Evolutionary conservation across 2,329 filamentous ascomycete genomes (phyloP).

Genomic region (Monilinia laxa): DNA sequence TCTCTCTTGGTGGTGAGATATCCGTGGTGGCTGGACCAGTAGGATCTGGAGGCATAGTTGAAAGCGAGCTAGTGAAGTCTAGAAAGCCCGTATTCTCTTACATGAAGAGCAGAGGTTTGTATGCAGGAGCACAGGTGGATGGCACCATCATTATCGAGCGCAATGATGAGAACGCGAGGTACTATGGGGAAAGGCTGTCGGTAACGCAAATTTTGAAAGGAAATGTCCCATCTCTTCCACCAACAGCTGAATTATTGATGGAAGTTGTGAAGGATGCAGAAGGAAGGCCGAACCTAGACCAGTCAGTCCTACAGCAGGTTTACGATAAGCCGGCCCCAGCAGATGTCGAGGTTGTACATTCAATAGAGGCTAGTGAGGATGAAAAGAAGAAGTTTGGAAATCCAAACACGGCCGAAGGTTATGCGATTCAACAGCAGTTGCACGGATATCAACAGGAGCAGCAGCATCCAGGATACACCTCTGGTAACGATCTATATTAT

Average conservation of each 20-base stretch:
- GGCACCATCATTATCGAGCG: slow-evolving; percentile 82
- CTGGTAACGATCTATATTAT: slow-evolving; percentile 18
- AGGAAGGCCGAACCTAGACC: slow-evolving; percentile 68
- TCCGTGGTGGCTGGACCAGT: slow-evolving; percentile 75
- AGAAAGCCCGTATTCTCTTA: slow-evolving; percentile 76
- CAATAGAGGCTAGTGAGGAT: slow-evolving; percentile 21
- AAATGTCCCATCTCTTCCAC: slow-evolving; percentile 28
- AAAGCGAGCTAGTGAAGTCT: slow-evolving; percentile 47
- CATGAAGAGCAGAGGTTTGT: slow-evolving; percentile 83
- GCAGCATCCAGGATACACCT: slow-evolving; percentile 3
- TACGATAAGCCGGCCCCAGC: slow-evolving; percentile 23
- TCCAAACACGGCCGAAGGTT: slow-evolving; percentile 20
- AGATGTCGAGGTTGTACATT: slow-evolving; percentile 23
- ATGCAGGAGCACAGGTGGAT: slow-evolving; percentile 80
- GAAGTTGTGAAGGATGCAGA: slow-evolving; percentile 86
- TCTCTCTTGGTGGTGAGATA: slow-evolving; percentile 80
- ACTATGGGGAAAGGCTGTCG: slow-evolving; percentile 67
- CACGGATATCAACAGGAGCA: slow-evolving; percentile 12
- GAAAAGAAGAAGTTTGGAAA: slow-evolving; percentile 24
- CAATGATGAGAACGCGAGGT: slow-evolving; percentile 78
- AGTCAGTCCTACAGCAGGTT: slow-evolving; percentile 44
- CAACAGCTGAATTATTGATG: slow-evolving; percentile 43
- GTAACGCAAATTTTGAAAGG: slow-evolving; percentile 56
- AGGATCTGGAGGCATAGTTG: slow-evolving; percentile 60
- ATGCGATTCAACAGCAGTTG: slow-evolving; percentile 19